Base-by-base conservation (phyloP, 2,329 filamentous ascomycete species). In the Huntiella decipiens region DNA sequence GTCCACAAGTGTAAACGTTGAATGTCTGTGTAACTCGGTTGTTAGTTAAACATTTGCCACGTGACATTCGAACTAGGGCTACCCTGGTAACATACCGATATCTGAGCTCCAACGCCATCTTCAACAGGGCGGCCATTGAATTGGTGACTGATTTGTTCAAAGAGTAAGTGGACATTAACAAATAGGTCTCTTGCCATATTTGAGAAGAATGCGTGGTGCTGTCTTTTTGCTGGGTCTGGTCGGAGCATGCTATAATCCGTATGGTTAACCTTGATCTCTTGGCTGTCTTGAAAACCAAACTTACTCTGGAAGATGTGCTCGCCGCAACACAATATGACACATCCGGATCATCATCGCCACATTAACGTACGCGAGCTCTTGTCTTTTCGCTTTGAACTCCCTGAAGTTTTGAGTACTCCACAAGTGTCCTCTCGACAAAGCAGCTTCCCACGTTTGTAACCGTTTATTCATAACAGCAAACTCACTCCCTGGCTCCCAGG, bases 311-410 rank as follows among this genome's bases (percentile, higher is more conserved):
- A 73, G 53, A 52, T 73, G 73, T n/a, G 68, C 64, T 45, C 68
- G 67, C 13, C 71, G 64, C 16, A 73, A 57, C 11, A 74, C 65
- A 45, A 74, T 73, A 48, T 74, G 71, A 54, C 70, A 73, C 4
- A 74, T 63, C 3, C 70, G 64, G 2, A 68, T 64, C 45, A 70
- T 66, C 60, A 72, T 72, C 3, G 70, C 72, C 4, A 73, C 64
- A 37, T 66, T 66, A 8, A 73, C 60, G 53, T 74, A 74, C 1
- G 66, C 69, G 52, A 74, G 50, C 43, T 74, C 70, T 44, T 68
- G 61, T 2, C 61, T 61, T n/a, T 65, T 61, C 0, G 61, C 56
- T 51, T 69, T 70, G 53, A 71, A 65, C 0, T 62, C 58, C 22
- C 62, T 61, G 4, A 73, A 53, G 3, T 63, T 56, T 16, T 59